Evolutionary conservation across 2,329 filamentous ascomycete species (phyloP), one percentile per base, ranked within the genome.

Genomic region (Diaporthe australafricana): DNA sequence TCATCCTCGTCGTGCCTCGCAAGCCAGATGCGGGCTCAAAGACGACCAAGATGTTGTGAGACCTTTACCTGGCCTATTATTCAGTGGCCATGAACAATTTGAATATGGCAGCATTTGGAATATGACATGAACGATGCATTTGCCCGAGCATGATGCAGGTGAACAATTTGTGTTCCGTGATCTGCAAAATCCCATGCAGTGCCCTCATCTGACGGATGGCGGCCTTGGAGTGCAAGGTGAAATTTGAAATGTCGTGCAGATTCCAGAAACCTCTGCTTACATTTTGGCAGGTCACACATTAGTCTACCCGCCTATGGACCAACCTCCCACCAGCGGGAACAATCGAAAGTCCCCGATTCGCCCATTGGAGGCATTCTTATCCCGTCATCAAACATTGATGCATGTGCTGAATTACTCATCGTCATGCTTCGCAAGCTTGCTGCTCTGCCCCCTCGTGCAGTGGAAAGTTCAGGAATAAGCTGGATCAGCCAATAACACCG

Each of bases 401-500:
- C 40, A 48, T 35, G 20, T 30, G 8, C n/a, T 25, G 22, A 48
- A 63, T 63, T 63, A 48, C 42, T 48, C 42, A 35, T 48, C 42
- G 60, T 35, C 42, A 35, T 48, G 60, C 60, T 12, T 48, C 27
- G 27, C 60, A 17, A 17, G 40, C 57, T 32, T 47, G 57, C 40
- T 27, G 40, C 56, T 35, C 57, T 20, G 25, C 17, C 25, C 57
- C 57, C 20, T 47, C 56, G 38, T 45, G 17, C 17, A 12, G 40
- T 47, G 8, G 27, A 63, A 63, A 32, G 57, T 35, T 48, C 27
- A 48, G 42, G 42, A 63, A 48, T 20, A 6, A 17, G 42, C 42
- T 63, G 60, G 40, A 47, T n/a, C 16, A 17, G 60, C 60, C 60
- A 63, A 63, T 63, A n/a, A 40, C 42, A 48, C 42, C 25, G 42